Evolutionary conservation across 148 eudicot species (phyloP).

Genomic region (Agrostemma githago): DNA sequence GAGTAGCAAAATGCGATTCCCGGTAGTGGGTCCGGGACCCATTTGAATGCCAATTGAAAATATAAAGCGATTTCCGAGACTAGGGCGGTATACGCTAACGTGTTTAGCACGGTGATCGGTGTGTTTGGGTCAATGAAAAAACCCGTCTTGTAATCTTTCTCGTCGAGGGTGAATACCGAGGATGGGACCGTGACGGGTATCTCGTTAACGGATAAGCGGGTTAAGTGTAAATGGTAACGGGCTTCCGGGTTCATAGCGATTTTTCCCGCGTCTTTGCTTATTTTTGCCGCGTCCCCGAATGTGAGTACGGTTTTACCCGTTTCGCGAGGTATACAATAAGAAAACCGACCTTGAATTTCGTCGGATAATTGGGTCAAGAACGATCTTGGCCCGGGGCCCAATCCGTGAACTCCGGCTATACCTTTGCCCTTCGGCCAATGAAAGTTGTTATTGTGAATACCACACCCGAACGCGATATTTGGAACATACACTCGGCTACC

Average conservation of each 20-base stretch:
- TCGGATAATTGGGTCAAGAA: conserved; percentile 8
- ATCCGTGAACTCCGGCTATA: conserved; percentile 17
- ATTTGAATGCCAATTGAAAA: not conserved
- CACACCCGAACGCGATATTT: conserved; percentile 20
- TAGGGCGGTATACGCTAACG: not conserved
- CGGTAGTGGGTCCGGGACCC: not conserved
- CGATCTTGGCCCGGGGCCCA: conserved; percentile 15
- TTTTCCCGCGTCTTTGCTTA: not conserved
- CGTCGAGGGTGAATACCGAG: not conserved
- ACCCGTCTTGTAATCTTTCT: not conserved
- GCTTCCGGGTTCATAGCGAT: not conserved
- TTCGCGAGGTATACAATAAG: conserved; percentile 10
- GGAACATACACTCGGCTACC: not conserved
- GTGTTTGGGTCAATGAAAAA: conserved; percentile 3
- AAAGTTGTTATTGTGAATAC: not conserved
- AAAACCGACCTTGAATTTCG: conserved; percentile 15
- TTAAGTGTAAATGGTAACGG: not conserved
- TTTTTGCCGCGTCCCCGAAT: conserved; percentile 4
- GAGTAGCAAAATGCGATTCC: not conserved
- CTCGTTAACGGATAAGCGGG: not conserved
- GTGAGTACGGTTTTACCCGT: not conserved
- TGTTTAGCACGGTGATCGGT: not conserved
- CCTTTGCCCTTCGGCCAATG: not conserved
- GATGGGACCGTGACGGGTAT: not conserved
- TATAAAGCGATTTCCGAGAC: not conserved